Conservation (phyloP, 2,329 filamentous ascomycete species). For the Aureobasidium pullulans region DNA sequence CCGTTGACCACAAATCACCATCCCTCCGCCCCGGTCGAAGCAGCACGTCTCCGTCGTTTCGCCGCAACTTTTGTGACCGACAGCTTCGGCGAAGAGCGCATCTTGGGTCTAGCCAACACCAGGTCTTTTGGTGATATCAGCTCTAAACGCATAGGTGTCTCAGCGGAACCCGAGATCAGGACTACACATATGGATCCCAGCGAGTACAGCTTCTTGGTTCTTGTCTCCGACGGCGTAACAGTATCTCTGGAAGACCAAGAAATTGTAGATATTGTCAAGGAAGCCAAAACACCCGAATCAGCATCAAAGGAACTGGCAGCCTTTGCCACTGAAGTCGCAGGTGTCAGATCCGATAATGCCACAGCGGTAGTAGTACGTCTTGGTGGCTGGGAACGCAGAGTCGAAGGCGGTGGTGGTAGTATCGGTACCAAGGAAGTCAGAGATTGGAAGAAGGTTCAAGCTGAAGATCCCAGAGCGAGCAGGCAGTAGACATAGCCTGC, state of each 20-base stretch:
- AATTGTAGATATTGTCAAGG: slow-evolving; percentile 91
- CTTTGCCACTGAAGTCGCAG: slow-evolving; percentile 80
- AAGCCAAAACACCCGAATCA: slow-evolving; percentile 83
- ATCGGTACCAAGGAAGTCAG: slow-evolving; percentile 87
- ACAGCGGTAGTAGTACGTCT: slow-evolving; percentile 56
- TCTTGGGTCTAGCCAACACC: slow-evolving; percentile 87
- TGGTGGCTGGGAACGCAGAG: slow-evolving; percentile 60
- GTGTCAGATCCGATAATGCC: slow-evolving; percentile 55
- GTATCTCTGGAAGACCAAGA: slow-evolving; percentile 86
- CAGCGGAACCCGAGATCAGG: slow-evolving; percentile 83
- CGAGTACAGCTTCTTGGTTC: slow-evolving; percentile 80
- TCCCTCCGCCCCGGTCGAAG: slow-evolving; percentile 78
- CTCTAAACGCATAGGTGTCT: slow-evolving; percentile 87
- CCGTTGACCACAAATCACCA: slow-evolving; percentile 89
- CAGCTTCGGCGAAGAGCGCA: slow-evolving; percentile 94
- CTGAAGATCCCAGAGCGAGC: slow-evolving; percentile 55
- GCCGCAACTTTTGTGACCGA: slow-evolving; percentile 85
- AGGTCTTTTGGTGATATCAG: slow-evolving; percentile 89
- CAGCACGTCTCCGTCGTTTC: slow-evolving; percentile 74
- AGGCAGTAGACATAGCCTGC: neutral
- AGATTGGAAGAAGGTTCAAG: slow-evolving; percentile 73
- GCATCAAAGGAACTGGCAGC: slow-evolving; percentile 70
- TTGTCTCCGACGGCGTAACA: slow-evolving; percentile 83
- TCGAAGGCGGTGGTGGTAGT: slow-evolving; percentile 80
- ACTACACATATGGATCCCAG: slow-evolving; percentile 72